Evolutionary conservation across 805 yeast genomes (phyloP).

Genomic region (Metschnikowia peoriensis): DNA sequence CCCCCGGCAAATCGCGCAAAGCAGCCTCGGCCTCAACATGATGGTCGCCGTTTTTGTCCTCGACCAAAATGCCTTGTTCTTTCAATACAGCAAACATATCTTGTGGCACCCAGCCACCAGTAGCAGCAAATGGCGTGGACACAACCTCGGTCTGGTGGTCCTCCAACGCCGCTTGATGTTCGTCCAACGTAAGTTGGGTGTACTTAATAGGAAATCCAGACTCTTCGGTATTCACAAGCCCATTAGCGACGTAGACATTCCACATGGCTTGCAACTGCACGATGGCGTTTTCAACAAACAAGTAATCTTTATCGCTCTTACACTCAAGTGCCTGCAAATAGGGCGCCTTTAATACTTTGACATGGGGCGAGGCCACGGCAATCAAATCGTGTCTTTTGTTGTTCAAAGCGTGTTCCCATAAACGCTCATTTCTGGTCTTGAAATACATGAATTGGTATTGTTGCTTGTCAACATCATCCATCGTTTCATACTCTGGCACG

Average conservation of each 20-base stretch:
- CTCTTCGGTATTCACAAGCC: conserved; percentile 46
- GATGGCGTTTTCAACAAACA: conserved; percentile 64
- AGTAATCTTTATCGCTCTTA: conserved; percentile 55
- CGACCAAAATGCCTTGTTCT: conserved; percentile 62
- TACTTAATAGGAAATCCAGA: conserved; percentile 57
- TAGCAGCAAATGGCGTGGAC: conserved; percentile 79
- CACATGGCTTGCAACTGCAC: conserved; percentile 67
- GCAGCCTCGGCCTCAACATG: conserved; percentile 30
- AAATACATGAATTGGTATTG: conserved; percentile 84
- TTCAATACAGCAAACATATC: conserved; percentile 77
- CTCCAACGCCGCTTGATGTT: conserved; percentile 56
- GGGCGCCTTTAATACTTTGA: conserved; percentile 67
- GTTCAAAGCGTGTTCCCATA: conserved; percentile 80
- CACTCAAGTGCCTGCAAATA: conserved; percentile 59
- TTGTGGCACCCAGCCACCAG: conserved; percentile 95
- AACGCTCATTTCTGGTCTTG: conserved; percentile 86
- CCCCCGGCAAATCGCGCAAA: conserved; percentile 19
- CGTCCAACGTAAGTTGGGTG: conserved; percentile 56
- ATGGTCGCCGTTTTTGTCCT: conserved; percentile 49
- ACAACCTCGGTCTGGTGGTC: conserved; percentile 67
- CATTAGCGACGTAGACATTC: conserved; percentile 61
- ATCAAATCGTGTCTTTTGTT: conserved; percentile 63
- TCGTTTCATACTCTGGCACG: conserved; percentile 61
- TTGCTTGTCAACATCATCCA: conserved; percentile 71
- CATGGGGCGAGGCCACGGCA: conserved; percentile 80